Evolutionary conservation across 805 yeast genomes (phyloP), one percentile per base, ranked within the genome.

Genomic region (Wickerhamiella kurtzmanii): DNA sequence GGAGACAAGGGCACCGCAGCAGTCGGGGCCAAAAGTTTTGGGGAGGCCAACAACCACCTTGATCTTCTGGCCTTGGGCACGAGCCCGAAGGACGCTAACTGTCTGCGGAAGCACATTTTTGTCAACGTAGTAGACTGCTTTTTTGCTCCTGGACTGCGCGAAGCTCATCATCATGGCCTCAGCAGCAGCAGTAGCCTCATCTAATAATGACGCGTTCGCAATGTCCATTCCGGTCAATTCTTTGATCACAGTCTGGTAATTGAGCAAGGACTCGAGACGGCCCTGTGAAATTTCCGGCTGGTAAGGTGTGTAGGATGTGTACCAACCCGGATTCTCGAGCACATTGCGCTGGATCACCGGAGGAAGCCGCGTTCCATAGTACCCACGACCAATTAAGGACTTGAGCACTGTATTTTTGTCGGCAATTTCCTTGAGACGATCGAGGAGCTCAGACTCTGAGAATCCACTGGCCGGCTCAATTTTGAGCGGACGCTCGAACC

Each of bases 271-370:
- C 67, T 89, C 95, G 57, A 92, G 73, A 57, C 98, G 78, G 46
- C 98, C 98, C 66, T 92, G 98, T 1, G 96, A 82, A 49, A 92
- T 88, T 64, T 92, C 98, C 0, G 98, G 96, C 68, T 92, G 98
- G 64, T 92, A 92, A 35, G 98, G 98, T 20, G 98, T 92, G 64
- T 92, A 92, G 1, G 96, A 86, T 18, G 98, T 92, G 71, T 92
- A 92, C 98, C 98, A 92, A 61, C 87, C 95, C 4, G 98, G 98
- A 51, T 81, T 77, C 65, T 92, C 98, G 48, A 92, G 69, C 49
- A 92, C 65, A 59, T 92, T 92, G 62, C 98, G 78, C 69, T 85
- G 94, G 56, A 92, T 83, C 35, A 89, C 96, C 1, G 94, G 82
- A 0, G 98, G 98, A 41, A 85, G 69, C 45, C 75, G 71, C 0